Conservation (phyloP, 2,329 filamentous ascomycete genomes). For the Hypoxylon sp. region DNA sequence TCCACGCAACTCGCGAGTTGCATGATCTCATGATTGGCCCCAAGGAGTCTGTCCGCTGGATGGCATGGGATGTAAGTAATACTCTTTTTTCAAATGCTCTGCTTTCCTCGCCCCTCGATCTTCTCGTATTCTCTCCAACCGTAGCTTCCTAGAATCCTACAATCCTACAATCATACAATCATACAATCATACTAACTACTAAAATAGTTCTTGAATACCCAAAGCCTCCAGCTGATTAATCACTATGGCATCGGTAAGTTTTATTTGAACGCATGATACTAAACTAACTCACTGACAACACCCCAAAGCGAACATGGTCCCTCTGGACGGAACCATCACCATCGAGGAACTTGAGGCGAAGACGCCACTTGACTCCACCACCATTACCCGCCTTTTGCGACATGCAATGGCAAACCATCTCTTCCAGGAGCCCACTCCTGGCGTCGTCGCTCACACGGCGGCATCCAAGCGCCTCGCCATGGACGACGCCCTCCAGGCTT, state of each 20-base stretch:
- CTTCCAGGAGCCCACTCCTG: conserved; percentile 64
- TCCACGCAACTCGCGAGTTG: conserved; percentile 62
- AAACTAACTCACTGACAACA: conserved; percentile 8
- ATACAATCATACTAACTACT: conserved; percentile 11
- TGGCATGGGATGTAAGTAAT: conserved; percentile 62
- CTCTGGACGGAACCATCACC: conserved; percentile 58
- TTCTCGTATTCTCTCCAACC: not conserved
- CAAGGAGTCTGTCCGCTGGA: conserved; percentile 63
- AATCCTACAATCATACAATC: too few species aligned
- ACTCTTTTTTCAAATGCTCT: not conserved
- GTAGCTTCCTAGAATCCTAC: not conserved
- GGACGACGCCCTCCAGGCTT: conserved; percentile 62
- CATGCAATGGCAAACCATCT: conserved; percentile 69
- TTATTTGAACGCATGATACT: not conserved
- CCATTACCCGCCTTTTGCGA: conserved; percentile 64
- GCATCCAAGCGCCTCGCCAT: conserved; percentile 64
- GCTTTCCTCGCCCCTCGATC: not conserved
- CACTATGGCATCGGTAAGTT: conserved; percentile 61
- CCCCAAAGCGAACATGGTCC: conserved; percentile 62
- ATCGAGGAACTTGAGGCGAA: conserved; percentile 60
- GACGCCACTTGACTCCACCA: conserved; percentile 60
- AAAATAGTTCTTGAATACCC: conserved; percentile 60
- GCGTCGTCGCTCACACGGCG: conserved; percentile 66
- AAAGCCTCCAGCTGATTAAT: conserved; percentile 64
- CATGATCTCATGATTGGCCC: conserved; percentile 62